Evolutionary conservation across 78 protist genomes (phyloP).

Genomic region (Dictyostelium capitatum): DNA sequence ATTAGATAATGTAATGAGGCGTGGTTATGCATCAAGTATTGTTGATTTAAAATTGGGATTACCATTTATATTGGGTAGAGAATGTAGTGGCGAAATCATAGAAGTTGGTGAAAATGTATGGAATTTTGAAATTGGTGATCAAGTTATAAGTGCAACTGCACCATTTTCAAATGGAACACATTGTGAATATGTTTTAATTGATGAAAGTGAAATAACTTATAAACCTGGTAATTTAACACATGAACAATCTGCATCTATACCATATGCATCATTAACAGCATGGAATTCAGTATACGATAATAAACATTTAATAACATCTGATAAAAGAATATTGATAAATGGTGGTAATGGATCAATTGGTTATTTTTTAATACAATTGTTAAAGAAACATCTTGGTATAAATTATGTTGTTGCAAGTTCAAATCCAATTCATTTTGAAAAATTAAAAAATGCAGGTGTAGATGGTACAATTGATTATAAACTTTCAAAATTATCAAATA

Average conservation of each 20-base stretch:
- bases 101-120: constrained; percentile 44
- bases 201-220: constrained; percentile 51
- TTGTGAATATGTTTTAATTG: constrained; percentile 22
- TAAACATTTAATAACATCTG: neutral
- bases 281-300: constrained; percentile 49
- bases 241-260: constrained; percentile 32
- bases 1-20: constrained; percentile 77
- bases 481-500: neutral
- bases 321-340: constrained; percentile 35
- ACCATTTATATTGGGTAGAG: constrained; percentile 60
- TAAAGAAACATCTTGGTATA: constrained; percentile 31
- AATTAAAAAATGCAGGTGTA: constrained; percentile 24
- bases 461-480: constrained; percentile 31
- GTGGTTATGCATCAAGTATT: constrained; percentile 70
- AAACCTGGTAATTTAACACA: constrained; percentile 24
- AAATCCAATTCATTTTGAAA: constrained; percentile 23
- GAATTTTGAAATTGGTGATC: constrained; percentile 57
- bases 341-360: constrained; percentile 76
- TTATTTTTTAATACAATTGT: constrained; percentile 13
- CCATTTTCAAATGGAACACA: constrained; percentile 75
- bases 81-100: constrained; percentile 58
- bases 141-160: constrained; percentile 52
- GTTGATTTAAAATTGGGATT: constrained; percentile 8
- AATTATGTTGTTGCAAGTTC: constrained; percentile 31
- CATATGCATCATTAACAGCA: constrained; percentile 71